A percentile compares a stretch with the other conserved stretches of the same genome.
Conservation (phyloP, 768 basidiomycete species). For the Tulasnella sp. region DNA sequence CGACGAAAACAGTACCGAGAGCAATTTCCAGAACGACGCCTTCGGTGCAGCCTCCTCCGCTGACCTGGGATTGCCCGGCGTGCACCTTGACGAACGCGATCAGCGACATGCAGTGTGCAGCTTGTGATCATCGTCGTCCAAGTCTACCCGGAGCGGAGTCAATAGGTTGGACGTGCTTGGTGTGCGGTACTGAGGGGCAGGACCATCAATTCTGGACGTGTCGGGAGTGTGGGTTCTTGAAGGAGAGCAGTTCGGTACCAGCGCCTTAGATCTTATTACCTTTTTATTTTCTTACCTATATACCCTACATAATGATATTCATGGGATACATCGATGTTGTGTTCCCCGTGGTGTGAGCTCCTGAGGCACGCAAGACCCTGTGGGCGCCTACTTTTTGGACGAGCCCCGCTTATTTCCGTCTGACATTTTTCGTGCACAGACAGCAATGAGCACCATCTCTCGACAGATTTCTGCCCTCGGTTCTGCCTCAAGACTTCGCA, state of each 20-base stretch:
- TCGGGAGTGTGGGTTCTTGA: conserved; percentile 56
- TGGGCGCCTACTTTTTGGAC: not conserved
- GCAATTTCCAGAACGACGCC: not conserved
- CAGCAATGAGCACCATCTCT: not conserved
- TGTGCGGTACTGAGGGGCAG: conserved; percentile 53
- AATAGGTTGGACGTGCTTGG: conserved; percentile 51
- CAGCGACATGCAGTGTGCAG: conserved; percentile 43
- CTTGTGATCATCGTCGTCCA: conserved; percentile 34
- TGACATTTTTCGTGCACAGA: conserved; percentile 3
- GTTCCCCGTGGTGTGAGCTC: not conserved
- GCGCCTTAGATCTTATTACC: not conserved
- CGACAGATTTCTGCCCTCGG: not conserved
- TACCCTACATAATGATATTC: not conserved
- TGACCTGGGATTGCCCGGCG: conserved; percentile 11
- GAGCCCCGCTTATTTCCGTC: conserved; percentile 1
- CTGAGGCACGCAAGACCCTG: not conserved
- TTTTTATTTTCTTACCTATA: not conserved
- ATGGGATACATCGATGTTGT: not conserved
- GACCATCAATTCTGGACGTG: conserved; percentile 66
- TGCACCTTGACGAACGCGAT: conserved; percentile 60
- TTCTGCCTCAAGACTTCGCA: not conserved
- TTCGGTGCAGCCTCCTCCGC: not conserved
- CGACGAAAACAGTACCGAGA: not conserved
- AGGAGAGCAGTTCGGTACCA: conserved; percentile 24
- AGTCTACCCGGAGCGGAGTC: conserved; percentile 19